These are phyloP conservation scores for Cordyceps pruinosa DNA, from an alignment of 2,329 filamentous ascomycete species.

Conservation along the genomic window DNA sequence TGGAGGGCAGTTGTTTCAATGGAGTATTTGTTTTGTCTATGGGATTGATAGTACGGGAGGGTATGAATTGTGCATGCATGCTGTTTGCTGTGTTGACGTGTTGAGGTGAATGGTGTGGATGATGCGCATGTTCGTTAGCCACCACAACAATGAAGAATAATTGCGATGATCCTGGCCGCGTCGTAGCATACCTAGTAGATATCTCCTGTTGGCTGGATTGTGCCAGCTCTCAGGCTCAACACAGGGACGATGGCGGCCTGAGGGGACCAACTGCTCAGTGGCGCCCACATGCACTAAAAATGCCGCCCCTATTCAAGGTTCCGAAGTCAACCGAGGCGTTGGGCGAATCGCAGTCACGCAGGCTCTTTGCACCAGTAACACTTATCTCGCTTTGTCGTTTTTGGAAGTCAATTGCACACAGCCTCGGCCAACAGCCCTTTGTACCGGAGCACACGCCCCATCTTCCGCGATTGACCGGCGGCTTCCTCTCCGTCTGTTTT, in stretches of 20 bases:
- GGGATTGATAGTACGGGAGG: background rate
- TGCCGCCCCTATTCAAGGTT: background rate
- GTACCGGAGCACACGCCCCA: background rate
- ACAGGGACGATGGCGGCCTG: background rate
- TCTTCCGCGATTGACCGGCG: conserved; percentile 2
- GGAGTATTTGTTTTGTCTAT: background rate
- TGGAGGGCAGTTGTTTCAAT: conserved; percentile 8
- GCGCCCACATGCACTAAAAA: background rate
- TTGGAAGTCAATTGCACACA: background rate
- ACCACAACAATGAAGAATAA: too few relatives aligned
- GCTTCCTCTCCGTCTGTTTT: background rate
- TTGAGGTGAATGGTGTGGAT: background rate
- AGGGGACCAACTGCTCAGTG: background rate
- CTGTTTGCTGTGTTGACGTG: background rate
- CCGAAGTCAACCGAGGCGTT: background rate
- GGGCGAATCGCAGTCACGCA: too few relatives aligned
- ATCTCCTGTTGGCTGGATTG: background rate
- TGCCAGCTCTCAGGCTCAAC: background rate
- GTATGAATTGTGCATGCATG: background rate
- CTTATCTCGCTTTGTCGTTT: background rate
- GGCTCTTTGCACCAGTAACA: background rate
- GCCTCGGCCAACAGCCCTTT: background rate
- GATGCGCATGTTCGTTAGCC: background rate
- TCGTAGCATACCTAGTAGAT: background rate
- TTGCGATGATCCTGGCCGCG: too few relatives aligned